A percentile compares a stretch with the other conserved stretches of the same genome.
These are phyloP conservation scores for Ganoderma multipileum DNA, from an alignment of 1,284 basidiomycete species.

Conservation along the genomic window DNA sequence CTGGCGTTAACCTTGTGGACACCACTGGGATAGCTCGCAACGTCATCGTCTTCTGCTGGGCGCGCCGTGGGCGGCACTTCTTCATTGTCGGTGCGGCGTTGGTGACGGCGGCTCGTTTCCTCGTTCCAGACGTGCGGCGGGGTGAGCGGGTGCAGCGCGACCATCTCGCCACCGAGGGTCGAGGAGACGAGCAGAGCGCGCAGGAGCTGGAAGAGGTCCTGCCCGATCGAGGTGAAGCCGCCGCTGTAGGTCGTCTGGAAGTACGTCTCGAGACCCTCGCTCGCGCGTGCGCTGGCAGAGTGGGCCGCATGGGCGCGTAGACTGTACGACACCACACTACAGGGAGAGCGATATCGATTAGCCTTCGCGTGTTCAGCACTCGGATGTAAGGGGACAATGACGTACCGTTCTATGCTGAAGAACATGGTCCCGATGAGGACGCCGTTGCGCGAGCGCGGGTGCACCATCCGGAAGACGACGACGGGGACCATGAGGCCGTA, in stretches of 20 bases:
- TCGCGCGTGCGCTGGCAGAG: conserved; percentile 29
- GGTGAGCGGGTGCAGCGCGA: conserved; percentile 4
- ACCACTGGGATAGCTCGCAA: too few relatives aligned
- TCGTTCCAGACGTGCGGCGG: neutral
- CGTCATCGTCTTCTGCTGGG: neutral
- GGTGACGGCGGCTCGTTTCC: neutral
- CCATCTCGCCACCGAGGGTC: conserved; percentile 27
- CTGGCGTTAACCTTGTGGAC: neutral
- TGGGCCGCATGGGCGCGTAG: conserved; percentile 41
- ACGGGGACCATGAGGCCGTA: conserved; percentile 29
- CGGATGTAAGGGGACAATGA: neutral
- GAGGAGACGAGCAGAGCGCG: conserved; percentile 41
- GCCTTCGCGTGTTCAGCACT: neutral
- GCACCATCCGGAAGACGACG: conserved; percentile 24
- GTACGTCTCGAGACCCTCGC: conserved; percentile 38
- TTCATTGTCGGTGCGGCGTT: neutral
- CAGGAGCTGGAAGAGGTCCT: conserved; percentile 35
- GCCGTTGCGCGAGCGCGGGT: conserved; percentile 23
- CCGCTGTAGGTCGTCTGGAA: conserved; percentile 41
- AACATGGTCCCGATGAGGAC: conserved; percentile 25
- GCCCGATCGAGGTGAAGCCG: conserved; percentile 40
- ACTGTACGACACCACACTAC: conserved; percentile 35
- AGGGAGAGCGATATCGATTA: too few relatives aligned
- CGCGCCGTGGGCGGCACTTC: neutral
- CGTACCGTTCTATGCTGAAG: conserved; percentile 33